Base-by-base conservation (phyloP, 495 filamentous ascomycete genomes). In the Pyrenula aspistea region DNA sequence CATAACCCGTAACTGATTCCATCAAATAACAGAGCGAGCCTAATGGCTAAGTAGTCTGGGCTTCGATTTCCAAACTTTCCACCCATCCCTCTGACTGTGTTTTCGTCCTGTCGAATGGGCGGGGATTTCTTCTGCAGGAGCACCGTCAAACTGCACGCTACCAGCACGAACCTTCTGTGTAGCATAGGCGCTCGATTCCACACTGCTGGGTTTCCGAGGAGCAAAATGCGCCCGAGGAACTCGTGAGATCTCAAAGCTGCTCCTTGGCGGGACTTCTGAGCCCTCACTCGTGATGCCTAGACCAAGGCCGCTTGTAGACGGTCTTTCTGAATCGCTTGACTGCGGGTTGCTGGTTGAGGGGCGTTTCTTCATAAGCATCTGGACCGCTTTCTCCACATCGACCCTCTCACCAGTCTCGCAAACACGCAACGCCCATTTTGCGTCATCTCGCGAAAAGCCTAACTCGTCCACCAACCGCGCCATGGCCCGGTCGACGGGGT, bases 401-500 rank as follows among this genome's bases (percentile, higher is more conserved):
- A 80, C 71, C 1, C 71, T 71, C 24, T 80, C 76, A 19, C 77
- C 77, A 0, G 66, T 76, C 56, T 80, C 77, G 0, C 75, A 79
- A 54, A 77, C 71, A 25, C 77, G 77, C 10, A 80, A 62, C 10
- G 77, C 77, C 69, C 74, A 77, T 56, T 75, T 77, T 2, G 72
- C 75, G 49, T 78, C 75, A 24, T 73, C 65, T 49, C 69, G 63
- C 24, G 65, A 56, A 57, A 79, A 80, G 2, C 77, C 77, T 22
- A 79, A 71, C 10, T 73, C 71, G 10, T 67, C 60, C 2, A 79
- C 77, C 58, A 80, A 71, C 42, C 65, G 62, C 20, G 69, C 59
- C 24, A 80, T 74, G 3, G 77, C 77, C 12, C 68, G 69, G 55
- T 80, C 77, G 20, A 76, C 75, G 2, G 77, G 77, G 55, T 80